Evolutionary conservation across 2,329 filamentous ascomycete species (phyloP).

Genomic region (Cytospora piceae): DNA sequence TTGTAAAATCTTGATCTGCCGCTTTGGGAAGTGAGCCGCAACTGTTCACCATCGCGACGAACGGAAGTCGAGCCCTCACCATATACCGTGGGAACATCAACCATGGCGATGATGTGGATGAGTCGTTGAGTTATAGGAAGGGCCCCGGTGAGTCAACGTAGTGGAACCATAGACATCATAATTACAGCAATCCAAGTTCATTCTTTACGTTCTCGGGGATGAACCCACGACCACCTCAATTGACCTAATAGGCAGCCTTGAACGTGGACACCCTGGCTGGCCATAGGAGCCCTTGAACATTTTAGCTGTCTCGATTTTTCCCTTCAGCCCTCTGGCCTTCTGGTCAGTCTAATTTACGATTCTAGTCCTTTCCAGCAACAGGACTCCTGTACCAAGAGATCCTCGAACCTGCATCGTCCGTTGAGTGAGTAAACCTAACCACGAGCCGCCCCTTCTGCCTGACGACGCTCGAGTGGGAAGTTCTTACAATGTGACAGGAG

Average conservation of each 20-base stretch:
- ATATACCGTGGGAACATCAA: not conserved
- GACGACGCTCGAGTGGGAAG: not conserved
- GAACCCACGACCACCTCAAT: not conserved
- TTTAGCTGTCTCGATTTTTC: not conserved
- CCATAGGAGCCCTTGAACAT: not conserved
- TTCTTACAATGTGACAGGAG: not conserved
- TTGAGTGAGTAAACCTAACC: not conserved
- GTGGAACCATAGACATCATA: not conserved
- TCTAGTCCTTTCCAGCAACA: not conserved
- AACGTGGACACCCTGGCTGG: not conserved
- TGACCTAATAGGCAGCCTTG: not conserved
- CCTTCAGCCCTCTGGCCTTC: not conserved
- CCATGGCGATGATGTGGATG: not conserved
- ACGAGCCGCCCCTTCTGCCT: not conserved
- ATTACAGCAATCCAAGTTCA: no score
- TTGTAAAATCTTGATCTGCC: not conserved
- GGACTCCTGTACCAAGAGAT: not conserved
- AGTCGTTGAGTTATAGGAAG: not conserved
- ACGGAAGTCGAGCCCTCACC: not conserved
- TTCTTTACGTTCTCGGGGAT: no score
- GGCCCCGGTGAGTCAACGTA: not conserved
- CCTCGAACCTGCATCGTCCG: not conserved
- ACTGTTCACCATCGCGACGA: not conserved
- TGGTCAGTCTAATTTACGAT: not conserved
- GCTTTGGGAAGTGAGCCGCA: not conserved